Evolutionary conservation across 23 red algal genomes (phyloP).

Genomic region (Porphyridium purpureum): DNA sequence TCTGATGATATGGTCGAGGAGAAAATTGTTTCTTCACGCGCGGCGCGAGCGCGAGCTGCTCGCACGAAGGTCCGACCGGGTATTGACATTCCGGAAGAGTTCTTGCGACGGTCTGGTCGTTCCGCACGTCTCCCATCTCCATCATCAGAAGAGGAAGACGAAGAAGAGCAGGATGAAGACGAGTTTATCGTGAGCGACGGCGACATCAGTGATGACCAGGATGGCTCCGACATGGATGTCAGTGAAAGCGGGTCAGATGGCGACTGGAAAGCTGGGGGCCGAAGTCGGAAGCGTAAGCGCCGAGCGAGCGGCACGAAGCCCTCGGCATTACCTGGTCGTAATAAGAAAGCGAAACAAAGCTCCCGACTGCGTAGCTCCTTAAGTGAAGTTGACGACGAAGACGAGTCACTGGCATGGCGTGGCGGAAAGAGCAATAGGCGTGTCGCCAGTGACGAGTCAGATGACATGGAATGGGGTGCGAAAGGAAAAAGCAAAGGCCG

Average conservation of each 20-base stretch:
- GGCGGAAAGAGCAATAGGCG: too few relatives aligned
- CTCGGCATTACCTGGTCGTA: too few relatives aligned
- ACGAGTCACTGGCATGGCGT: too few relatives aligned
- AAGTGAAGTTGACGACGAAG: background rate
- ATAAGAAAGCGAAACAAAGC: background rate
- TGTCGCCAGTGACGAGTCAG: slow-evolving; percentile 1
- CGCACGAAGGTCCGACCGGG: too few relatives aligned
- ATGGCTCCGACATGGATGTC: too few relatives aligned
- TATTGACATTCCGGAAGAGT: too few relatives aligned
- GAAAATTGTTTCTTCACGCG: background rate
- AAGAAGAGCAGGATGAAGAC: too few relatives aligned
- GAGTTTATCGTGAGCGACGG: too few relatives aligned
- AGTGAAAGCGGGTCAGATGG: background rate
- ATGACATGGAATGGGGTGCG: background rate
- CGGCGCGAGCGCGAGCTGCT: too few relatives aligned
- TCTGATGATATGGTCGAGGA: background rate
- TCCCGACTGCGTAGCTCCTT: background rate
- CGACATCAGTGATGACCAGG: too few relatives aligned
- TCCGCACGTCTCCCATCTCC: too few relatives aligned
- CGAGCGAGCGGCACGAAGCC: background rate
- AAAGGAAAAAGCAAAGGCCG: slow-evolving; percentile 1
- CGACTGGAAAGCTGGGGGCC: background rate
- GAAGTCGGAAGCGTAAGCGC: background rate
- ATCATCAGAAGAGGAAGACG: background rate
- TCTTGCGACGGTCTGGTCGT: too few relatives aligned